Conservation (phyloP, 306 rosid species). For the Prunus salicina region DNA sequence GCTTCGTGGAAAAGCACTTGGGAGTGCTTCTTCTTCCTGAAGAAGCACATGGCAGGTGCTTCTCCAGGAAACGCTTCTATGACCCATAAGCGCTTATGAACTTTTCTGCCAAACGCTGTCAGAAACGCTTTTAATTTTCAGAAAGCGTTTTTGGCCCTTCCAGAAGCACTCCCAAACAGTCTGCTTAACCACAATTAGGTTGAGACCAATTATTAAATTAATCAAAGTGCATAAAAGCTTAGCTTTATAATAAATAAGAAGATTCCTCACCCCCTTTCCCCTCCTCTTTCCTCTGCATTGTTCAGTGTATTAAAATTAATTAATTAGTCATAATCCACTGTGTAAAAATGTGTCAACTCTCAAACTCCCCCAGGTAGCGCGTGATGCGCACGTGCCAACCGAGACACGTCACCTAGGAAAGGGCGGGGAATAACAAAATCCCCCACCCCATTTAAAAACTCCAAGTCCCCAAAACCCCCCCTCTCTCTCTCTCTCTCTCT, state of each 20-base stretch:
- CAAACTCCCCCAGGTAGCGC: slow-evolving; percentile 14
- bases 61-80: too few species aligned
- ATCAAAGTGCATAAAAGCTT: not conserved
- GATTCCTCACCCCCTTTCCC: not conserved
- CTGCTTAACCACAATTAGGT: not conserved
- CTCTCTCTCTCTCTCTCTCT: slow-evolving; percentile 22
- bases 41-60: too few species aligned
- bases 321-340: not conserved
- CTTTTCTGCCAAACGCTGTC: too few species aligned
- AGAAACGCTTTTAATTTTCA: too few species aligned
- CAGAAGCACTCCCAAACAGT: too few species aligned
- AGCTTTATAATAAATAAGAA: not conserved
- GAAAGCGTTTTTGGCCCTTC: too few species aligned
- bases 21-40: too few species aligned
- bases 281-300: not conserved
- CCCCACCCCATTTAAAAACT: slow-evolving; percentile 36
- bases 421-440: slow-evolving; percentile 58
- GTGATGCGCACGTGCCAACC: slow-evolving; percentile 23
- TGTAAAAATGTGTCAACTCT: not conserved
- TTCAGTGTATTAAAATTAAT: not conserved
- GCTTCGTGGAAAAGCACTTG: too few species aligned
- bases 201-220: not conserved
- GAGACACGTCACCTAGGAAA: slow-evolving; percentile 31
- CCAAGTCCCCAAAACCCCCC: not conserved
- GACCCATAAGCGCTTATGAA: too few species aligned